Conservation (phyloP, 2,329 filamentous ascomycete genomes). For the Fusarium virguliforme region DNA sequence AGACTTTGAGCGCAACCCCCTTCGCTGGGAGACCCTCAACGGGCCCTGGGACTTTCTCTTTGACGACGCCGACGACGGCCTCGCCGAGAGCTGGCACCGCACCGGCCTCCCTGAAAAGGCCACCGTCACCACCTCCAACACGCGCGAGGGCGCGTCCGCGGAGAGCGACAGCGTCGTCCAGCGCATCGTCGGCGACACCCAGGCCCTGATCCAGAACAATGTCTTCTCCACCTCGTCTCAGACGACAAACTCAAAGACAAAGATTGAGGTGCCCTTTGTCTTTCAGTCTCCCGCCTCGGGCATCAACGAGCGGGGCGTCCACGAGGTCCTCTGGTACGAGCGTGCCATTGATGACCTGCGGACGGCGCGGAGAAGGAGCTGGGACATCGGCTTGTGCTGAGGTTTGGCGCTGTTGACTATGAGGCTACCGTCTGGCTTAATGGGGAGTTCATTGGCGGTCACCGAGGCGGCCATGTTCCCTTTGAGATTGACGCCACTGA, state of each 20-base stretch:
- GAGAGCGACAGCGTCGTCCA: slow-evolving; percentile 56
- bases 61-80: slow-evolving; percentile 74
- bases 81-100: slow-evolving; percentile 68
- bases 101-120: slow-evolving; percentile 64
- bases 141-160: slow-evolving; percentile 57
- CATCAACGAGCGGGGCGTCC: slow-evolving; percentile 73
- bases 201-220: slow-evolving; percentile 65
- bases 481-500: slow-evolving; percentile 73
- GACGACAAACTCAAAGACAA: slow-evolving; percentile 61
- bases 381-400: slow-evolving; percentile 64
- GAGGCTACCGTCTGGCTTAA: slow-evolving; percentile 72
- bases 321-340: slow-evolving; percentile 80
- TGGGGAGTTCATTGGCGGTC: slow-evolving; percentile 67
- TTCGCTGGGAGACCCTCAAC: slow-evolving; percentile 74
- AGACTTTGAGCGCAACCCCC: slow-evolving; percentile 71
- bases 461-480: slow-evolving; percentile 73
- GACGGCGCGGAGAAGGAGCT: slow-evolving; percentile 57
- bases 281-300: slow-evolving; percentile 77
- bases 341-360: slow-evolving; percentile 67
- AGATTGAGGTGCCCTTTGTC: slow-evolving; percentile 76
- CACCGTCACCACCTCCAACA: slow-evolving; percentile 46
- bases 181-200: slow-evolving; percentile 66
- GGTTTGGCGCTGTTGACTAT: slow-evolving; percentile 76
- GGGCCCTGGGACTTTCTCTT: slow-evolving; percentile 77
- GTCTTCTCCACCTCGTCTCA: slow-evolving; percentile 53